These are phyloP conservation scores for Aspergillus avenaceus DNA, from an alignment of 495 filamentous ascomycete species.

Conservation along the genomic window DNA sequence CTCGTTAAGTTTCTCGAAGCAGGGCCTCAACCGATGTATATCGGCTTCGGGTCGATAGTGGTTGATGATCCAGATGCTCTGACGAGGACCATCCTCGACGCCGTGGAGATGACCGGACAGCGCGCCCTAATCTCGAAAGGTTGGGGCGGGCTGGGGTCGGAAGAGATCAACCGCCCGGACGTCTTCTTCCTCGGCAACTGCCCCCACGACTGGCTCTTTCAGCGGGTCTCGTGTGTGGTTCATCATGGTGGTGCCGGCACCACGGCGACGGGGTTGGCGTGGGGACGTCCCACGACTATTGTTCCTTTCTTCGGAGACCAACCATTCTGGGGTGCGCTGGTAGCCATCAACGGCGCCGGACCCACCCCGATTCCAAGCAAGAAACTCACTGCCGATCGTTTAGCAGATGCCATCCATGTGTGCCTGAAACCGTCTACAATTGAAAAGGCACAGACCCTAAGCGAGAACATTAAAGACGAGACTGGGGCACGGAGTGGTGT, in stretches of 20 bases:
- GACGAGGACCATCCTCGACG: constrained; percentile 65
- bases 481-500: constrained; percentile 35
- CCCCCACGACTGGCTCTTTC: constrained; percentile 82
- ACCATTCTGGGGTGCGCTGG: constrained; percentile 78
- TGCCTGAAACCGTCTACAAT: constrained; percentile 43
- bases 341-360: constrained; percentile 67
- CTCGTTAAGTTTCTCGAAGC: constrained; percentile 60
- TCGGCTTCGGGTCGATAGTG: constrained; percentile 80
- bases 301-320: constrained; percentile 87
- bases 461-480: constrained; percentile 58
- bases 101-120: constrained; percentile 58
- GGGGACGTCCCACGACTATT: constrained; percentile 67
- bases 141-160: constrained; percentile 71
- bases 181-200: constrained; percentile 76
- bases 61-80: constrained; percentile 68
- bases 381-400: constrained; percentile 55
- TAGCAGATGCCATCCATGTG: constrained; percentile 58
- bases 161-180: constrained; percentile 54
- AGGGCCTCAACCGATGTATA: constrained; percentile 70
- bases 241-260: constrained; percentile 84
- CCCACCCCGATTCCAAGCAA: constrained; percentile 68
- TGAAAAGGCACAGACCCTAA: constrained; percentile 54
- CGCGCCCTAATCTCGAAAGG: constrained; percentile 76
- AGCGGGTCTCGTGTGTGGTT: constrained; percentile 68
- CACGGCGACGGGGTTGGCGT: constrained; percentile 67